Base-by-base conservation (phyloP, 768 basidiomycete genomes). In the Clavulina sp. region DNA sequence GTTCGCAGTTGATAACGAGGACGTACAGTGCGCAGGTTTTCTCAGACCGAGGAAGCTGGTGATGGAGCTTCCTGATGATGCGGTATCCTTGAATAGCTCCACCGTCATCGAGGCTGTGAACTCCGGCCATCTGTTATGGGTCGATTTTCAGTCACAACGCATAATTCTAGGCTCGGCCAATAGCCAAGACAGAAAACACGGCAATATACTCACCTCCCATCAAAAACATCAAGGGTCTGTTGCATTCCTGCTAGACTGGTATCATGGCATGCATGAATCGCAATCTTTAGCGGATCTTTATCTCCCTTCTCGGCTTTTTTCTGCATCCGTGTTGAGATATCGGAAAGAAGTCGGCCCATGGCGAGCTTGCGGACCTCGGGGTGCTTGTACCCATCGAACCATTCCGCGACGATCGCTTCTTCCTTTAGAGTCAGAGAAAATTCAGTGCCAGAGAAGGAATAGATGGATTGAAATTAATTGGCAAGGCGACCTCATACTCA, bases 71-170 rank as follows among this genome's bases (percentile, higher is more conserved):
- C 6, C 30, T 41, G 34, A 32, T 49, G 48, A 9, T 26, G 30
- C 29, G 2, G 56, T 21, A 33, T 56, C 47, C 57, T 69, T 73
- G 68, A 82, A 84, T 6, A 85, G 70, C 61, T 85, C 84, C 59
- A 84, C 81, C 0, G 79, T 79, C 31, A 85, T 70, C 0, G 77
- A 74, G 1, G 81, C 77, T 0, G 81, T 80, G 63, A 84, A 84
- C 2, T 80, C 73, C 4, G 80, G 81, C 82, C 83, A 84, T 57
- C 80, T 78, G 52, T 7, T 33, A 43, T 18, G 13, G 36, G 26
- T 5, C 5, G n/a, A n/a, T n/a, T n/a, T n/a, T n/a, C n/a, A n/a
- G n/a, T n/a, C n/a, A n/a, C n/a, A n/a, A n/a, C n/a, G n/a, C n/a
- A n/a, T n/a, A n/a, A n/a, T n/a, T n/a, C n/a, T n/a, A n/a, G n/a